These are phyloP conservation scores for Aspergillus eucalypticola DNA, from an alignment of 2,329 filamentous ascomycete genomes.

Conservation along the genomic window DNA sequence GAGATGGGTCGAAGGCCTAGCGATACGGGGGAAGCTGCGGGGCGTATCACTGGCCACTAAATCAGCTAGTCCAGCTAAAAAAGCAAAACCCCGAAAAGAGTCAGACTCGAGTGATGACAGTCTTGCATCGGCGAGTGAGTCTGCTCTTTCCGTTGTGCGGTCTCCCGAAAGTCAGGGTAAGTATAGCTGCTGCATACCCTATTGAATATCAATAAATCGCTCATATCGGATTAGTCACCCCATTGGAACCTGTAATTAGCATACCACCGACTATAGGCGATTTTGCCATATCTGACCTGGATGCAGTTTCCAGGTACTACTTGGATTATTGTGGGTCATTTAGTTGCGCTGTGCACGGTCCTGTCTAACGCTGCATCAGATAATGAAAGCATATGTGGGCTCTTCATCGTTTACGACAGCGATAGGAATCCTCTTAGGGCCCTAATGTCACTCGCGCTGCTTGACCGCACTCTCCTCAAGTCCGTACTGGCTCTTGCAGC, in stretches of 20 bases:
- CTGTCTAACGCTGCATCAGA: constrained; percentile 20
- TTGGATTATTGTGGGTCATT: constrained; percentile 34
- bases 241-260: not conserved
- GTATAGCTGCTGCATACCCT: not conserved
- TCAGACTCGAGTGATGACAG: not conserved
- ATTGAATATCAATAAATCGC: not conserved
- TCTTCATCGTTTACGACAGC: constrained; percentile 39
- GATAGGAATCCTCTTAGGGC: constrained; percentile 36
- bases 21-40: constrained; percentile 35
- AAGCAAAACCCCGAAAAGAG: not conserved
- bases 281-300: constrained; percentile 15
- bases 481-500: constrained; percentile 37
- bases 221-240: not conserved
- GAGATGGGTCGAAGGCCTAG: constrained; percentile 40
- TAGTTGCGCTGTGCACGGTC: not conserved
- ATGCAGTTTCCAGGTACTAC: constrained; percentile 30
- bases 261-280: constrained; percentile 21
- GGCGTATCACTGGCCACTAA: constrained; percentile 23
- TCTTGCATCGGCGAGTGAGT: not conserved
- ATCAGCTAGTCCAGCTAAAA: not conserved
- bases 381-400: constrained; percentile 37
- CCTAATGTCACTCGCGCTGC: constrained; percentile 33
- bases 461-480: constrained; percentile 31
- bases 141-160: not conserved
- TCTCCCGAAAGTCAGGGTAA: not conserved